These are phyloP conservation scores for Puccinia coronata DNA, from an alignment of 1,284 basidiomycete genomes.

Conservation along the genomic window DNA sequence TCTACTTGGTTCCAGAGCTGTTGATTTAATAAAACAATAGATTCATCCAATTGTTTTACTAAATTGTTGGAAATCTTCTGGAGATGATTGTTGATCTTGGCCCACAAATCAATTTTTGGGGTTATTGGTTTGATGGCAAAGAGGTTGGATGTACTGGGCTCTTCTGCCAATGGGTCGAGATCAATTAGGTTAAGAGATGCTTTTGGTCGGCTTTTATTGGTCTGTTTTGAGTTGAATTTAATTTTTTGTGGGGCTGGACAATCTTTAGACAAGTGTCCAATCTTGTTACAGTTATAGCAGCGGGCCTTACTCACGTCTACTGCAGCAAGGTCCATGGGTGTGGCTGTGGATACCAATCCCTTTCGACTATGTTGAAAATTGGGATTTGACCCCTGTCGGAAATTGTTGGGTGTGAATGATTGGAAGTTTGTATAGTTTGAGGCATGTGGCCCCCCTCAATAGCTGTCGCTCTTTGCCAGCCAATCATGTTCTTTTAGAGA, in stretches of 20 bases:
- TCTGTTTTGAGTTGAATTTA: neutral
- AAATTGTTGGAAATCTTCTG: neutral
- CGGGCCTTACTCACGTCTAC: neutral
- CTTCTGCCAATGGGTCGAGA: neutral
- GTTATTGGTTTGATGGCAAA: neutral
- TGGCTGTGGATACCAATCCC: neutral
- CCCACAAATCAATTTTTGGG: neutral
- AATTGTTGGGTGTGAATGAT: neutral
- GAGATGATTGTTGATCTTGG: neutral
- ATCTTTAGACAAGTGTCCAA: conserved; percentile 34
- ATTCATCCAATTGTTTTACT: too few species aligned
- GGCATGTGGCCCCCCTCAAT: neutral
- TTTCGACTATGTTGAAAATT: neutral
- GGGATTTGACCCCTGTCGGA: too few species aligned
- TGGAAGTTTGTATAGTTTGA: neutral
- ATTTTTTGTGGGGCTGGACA: neutral
- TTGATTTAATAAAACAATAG: too few species aligned
- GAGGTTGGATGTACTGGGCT: neutral
- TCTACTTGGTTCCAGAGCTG: too few species aligned
- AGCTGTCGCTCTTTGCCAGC: neutral
- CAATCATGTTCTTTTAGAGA: neutral
- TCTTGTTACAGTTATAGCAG: conserved; percentile 38
- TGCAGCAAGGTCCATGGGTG: conserved; percentile 27
- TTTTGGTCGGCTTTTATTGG: neutral
- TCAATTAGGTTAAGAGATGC: neutral